phyloP scores from a whole-genome alignment of 1,284 basidiomycete genomes.

The Austroboletus niveus region DNA sequence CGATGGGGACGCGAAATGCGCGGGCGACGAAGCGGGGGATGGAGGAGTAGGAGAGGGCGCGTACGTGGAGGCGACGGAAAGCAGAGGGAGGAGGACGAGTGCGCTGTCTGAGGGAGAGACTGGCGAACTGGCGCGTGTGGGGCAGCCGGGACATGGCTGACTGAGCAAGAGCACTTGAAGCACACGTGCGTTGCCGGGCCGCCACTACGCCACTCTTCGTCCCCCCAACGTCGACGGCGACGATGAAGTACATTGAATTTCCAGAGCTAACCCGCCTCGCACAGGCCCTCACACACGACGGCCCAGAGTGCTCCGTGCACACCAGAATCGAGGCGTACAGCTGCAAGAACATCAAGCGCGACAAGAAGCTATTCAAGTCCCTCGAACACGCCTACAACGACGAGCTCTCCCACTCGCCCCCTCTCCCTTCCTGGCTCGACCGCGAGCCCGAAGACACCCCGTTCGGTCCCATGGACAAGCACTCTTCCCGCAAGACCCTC shows the following conservation, averaged over 20 bases:
- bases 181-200: too few species aligned
- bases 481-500: conserved; percentile 81
- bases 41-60: conserved; percentile 79
- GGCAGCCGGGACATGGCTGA: too few species aligned
- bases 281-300: conserved; percentile 80
- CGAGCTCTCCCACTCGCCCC: conserved; percentile 68
- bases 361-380: conserved; percentile 93
- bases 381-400: conserved; percentile 87
- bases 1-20: conserved; percentile 83
- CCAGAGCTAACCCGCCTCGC: conserved; percentile 80
- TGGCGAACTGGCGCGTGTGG: conserved; percentile 31
- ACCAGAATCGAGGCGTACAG: conserved; percentile 97
- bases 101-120: conserved; percentile 60
- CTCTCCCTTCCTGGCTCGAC: conserved; percentile 69
- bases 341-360: conserved; percentile 95
- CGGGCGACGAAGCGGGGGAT: conserved; percentile 81
- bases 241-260: conserved; percentile 91
- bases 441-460: conserved; percentile 71
- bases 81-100: conserved; percentile 38
- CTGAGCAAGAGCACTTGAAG: too few species aligned
- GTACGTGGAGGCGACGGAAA: conserved; percentile 65
- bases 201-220: too few species aligned
- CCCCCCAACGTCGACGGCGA: neutral
- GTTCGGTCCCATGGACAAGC: conserved; percentile 75
- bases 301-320: conserved; percentile 87